These are phyloP conservation scores for Cordyceps pruinosa DNA, from an alignment of 2,329 filamentous ascomycete genomes.

Conservation along the genomic window DNA sequence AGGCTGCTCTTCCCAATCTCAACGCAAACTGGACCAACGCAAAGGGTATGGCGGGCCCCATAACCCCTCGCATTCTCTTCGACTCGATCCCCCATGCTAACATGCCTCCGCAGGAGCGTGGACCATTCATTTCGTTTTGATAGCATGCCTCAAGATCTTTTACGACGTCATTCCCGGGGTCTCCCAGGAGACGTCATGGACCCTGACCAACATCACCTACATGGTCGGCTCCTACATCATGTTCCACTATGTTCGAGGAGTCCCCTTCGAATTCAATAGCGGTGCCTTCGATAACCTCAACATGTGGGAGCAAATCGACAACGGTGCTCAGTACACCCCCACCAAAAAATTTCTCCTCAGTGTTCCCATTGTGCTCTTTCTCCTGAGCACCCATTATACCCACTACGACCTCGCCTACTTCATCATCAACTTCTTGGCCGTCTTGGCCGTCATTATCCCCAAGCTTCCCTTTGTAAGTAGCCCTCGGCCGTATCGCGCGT, in stretches of 20 bases:
- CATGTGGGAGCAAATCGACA: constrained; percentile 99
- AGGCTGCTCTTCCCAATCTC: constrained; percentile 86
- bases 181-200: constrained; percentile 98
- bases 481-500: neutral
- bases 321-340: constrained; percentile 96
- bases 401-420: constrained; percentile 98
- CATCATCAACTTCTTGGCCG: constrained; percentile 91
- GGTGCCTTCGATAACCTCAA: constrained; percentile 99
- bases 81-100: neutral
- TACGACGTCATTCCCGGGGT: constrained; percentile 95
- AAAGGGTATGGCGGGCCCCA: constrained; percentile 62
- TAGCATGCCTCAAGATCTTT: constrained; percentile 85
- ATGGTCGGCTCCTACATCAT: constrained; percentile 99
- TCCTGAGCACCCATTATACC: constrained; percentile 97
- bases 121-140: constrained; percentile 94
- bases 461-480: constrained; percentile 86
- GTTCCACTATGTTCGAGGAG: constrained; percentile 98
- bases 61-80: neutral
- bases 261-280: constrained; percentile 97
- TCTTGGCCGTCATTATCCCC: constrained; percentile 87
- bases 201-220: constrained; percentile 96
- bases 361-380: constrained; percentile 88
- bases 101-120: constrained; percentile 65
- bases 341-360: constrained; percentile 97
- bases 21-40: constrained; percentile 99